Conservation (phyloP, 441 rosid species). For the Aquilaria agallochum region DNA sequence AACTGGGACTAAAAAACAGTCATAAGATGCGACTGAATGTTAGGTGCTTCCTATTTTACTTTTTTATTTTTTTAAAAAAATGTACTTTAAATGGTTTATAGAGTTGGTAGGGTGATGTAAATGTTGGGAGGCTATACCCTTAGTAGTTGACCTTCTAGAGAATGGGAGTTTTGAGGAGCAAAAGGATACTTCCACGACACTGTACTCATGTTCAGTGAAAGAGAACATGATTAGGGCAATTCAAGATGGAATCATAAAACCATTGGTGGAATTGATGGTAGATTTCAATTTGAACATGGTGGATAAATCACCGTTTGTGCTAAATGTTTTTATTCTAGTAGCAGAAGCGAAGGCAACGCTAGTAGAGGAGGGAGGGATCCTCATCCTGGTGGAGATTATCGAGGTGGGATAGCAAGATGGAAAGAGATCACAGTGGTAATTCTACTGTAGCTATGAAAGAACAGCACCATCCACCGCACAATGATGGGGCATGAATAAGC, state of each 20-base stretch:
- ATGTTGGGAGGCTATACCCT: constrained; percentile 45
- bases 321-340: constrained; percentile 47
- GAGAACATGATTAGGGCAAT: constrained; percentile 85
- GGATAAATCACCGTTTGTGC: constrained; percentile 78
- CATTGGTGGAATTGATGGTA: constrained; percentile 84
- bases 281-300: constrained; percentile 94
- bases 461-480: constrained; percentile 48
- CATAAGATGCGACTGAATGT: too few species aligned
- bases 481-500: constrained; percentile 93
- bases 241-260: constrained; percentile 72
- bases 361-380: constrained; percentile 90
- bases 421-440: constrained; percentile 73
- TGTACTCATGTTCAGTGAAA: constrained; percentile 70
- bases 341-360: constrained; percentile 68
- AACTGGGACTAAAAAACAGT: too few species aligned
- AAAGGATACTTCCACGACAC: constrained; percentile 88
- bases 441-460: constrained; percentile 64
- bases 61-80: too few species aligned
- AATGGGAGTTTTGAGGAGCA: constrained; percentile 75
- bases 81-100: too few species aligned
- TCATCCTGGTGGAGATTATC: constrained; percentile 82
- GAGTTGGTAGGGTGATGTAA: too few species aligned
- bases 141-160: constrained; percentile 58
- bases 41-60: too few species aligned
- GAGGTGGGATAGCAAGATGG: constrained; percentile 80